Evolutionary conservation across 139 green algal species (phyloP), one percentile per base, ranked within the genome.

Genomic region (Eudorina sp.): DNA sequence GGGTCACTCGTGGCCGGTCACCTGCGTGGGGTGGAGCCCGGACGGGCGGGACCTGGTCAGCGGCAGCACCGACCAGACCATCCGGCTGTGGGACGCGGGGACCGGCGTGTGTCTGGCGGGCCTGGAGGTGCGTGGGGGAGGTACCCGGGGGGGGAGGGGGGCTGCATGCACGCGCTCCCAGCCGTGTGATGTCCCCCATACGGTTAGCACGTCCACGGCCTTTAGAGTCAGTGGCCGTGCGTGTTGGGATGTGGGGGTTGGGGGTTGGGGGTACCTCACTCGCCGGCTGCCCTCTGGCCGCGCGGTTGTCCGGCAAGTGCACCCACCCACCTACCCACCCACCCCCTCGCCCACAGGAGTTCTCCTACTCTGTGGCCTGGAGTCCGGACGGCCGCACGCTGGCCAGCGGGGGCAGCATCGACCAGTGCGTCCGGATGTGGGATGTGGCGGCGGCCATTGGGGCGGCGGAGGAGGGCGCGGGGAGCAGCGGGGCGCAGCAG

Each of bases 1-100:
- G 72, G 84, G 69, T 23, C 84, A 89, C 69, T 64, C 29, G 16
- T 72, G 69, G 14, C 29, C n/a, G 31, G 69, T 89, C 18, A 74
- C 41, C 7, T 46, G 66, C 34, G 66, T 75, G 66, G 18, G 34
- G 34, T 75, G 66, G 66, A 75, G 66, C 31, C 66, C 66, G 4
- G 66, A 75, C 31, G 66, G 66, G 18, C 34, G 66, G 19, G 36
- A 46, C 6, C 66, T 75, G 66, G 66, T 46, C 66, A 75, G 66
- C 66, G 34, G 66, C 66, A 48, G 34, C 66, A 46, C 66, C 2
- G 66, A 75, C 31, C 36, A 46, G 6, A 75, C 66, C 34, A 46
- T 75, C 9, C 66, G 66, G 66, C 36, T 75, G 43, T 79, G 70
- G 70, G 70, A 79, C 41, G 70, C 41, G 40, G 70, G 21, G 16